Conservation (phyloP, 208 protist genomes). For the Ichthyophonus hoferi region DNA sequence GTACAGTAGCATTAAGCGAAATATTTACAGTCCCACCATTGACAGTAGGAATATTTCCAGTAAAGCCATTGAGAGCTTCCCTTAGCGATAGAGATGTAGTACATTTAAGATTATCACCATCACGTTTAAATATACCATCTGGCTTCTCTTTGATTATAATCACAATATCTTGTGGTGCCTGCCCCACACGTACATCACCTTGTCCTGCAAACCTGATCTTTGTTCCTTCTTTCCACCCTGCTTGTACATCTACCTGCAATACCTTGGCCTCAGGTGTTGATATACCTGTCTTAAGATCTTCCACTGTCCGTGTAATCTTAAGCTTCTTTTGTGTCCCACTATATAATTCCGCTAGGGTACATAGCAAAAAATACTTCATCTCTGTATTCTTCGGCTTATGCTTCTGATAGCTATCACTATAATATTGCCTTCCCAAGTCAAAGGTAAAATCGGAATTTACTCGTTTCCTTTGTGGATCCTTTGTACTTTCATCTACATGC, state of each 20-base stretch:
- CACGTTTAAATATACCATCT: conserved; percentile 49
- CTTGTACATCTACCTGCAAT: conserved; percentile 73
- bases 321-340: conserved; percentile 72
- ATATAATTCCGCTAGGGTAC: conserved; percentile 75
- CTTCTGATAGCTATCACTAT: too few species aligned
- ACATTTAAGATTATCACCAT: neutral
- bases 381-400: too few species aligned
- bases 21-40: neutral
- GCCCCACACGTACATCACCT: conserved; percentile 60
- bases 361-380: too few species aligned
- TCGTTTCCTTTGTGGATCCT: too few species aligned
- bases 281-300: conserved; percentile 36
- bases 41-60: neutral
- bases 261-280: conserved; percentile 64
- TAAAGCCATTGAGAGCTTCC: neutral
- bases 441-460: too few species aligned
- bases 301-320: conserved; percentile 62
- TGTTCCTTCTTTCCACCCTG: conserved; percentile 89
- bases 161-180: conserved; percentile 81
- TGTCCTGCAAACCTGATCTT: conserved; percentile 80
- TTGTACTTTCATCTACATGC: too few species aligned
- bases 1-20: neutral
- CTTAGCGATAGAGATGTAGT: neutral
- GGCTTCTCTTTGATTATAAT: conserved; percentile 82
- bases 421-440: too few species aligned